Conservation (phyloP, 1,139 yeast species). For the Protomyces inundatus region DNA sequence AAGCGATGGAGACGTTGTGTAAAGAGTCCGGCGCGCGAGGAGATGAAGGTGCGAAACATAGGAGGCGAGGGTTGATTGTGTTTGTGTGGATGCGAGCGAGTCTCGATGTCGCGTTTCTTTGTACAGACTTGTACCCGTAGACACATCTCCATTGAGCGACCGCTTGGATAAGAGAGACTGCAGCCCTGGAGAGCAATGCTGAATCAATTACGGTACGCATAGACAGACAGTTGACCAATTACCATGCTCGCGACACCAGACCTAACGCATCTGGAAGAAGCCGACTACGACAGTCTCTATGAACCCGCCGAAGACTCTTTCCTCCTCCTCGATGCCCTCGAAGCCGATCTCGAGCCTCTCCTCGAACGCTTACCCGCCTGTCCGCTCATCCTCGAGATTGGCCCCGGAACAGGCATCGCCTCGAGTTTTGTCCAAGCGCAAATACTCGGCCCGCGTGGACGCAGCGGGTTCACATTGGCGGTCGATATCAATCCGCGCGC, state of each 20-base stretch:
- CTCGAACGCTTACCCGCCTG: not conserved
- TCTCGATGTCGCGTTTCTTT: too few species aligned
- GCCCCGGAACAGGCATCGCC: constrained; percentile 29
- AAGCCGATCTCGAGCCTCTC: constrained; percentile 17
- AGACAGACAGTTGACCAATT: not conserved
- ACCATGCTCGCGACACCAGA: constrained; percentile 28
- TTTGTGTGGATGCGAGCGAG: too few species aligned
- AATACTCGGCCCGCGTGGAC: not conserved
- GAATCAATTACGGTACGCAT: not conserved
- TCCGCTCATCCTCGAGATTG: constrained; percentile 22
- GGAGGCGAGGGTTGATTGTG: not conserved
- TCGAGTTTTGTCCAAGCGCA: constrained; percentile 27
- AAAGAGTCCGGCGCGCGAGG: not conserved
- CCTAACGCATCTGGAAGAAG: constrained; percentile 26
- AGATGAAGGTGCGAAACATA: not conserved
- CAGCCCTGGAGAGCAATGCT: not conserved
- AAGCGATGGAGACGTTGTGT: not conserved
- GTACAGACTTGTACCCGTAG: too few species aligned
- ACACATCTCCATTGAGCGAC: too few species aligned
- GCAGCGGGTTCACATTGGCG: constrained; percentile 16
- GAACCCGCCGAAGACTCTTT: constrained; percentile 31
- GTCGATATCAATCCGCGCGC: constrained; percentile 28
- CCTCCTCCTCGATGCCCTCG: constrained; percentile 30
- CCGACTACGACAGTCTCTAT: constrained; percentile 24
- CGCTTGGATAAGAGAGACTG: too few species aligned